Evolutionary conservation across 192 early-diverging fungal species (phyloP).

Genomic region (Podila horticola): DNA sequence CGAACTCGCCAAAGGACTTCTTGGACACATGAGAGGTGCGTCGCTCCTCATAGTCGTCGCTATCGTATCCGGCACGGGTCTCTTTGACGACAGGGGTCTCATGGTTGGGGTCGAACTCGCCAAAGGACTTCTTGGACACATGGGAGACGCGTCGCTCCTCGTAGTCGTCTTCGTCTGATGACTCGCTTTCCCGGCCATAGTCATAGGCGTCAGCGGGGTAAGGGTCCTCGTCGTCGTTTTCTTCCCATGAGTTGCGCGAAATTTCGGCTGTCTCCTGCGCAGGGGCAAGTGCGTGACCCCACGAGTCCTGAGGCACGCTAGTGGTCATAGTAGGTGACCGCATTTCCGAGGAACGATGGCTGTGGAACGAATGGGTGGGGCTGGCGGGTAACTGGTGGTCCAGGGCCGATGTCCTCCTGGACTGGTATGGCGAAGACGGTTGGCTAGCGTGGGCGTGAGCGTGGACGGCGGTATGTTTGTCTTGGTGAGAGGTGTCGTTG

Average conservation of each 20-base stretch:
- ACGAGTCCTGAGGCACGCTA: neutral
- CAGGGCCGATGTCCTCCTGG: conserved; percentile 1
- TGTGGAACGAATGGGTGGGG: neutral
- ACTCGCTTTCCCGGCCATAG: conserved; percentile 25
- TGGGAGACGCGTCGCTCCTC: conserved; percentile 1
- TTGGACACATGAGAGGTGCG: neutral
- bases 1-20: neutral
- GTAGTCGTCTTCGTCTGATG: conserved; percentile 23
- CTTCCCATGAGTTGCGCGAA: conserved; percentile 39
- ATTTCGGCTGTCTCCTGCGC: neutral
- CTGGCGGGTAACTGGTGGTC: neutral
- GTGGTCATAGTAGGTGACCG: neutral
- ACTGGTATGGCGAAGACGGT: neutral
- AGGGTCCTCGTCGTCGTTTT: conserved; percentile 30
- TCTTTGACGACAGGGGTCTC: neutral
- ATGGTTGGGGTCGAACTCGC: neutral
- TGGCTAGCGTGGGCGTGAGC: neutral
- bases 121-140: neutral
- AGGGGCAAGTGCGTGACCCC: neutral
- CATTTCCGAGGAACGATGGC: neutral
- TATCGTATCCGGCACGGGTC: neutral
- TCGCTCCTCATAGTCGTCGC: neutral
- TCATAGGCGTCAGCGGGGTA: conserved; percentile 35
- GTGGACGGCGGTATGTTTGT: neutral
- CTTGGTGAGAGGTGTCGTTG: conserved; percentile 1